phyloP scores from a whole-genome alignment of 352 stramenopile species.

The Phytophthora parvispora region DNA sequence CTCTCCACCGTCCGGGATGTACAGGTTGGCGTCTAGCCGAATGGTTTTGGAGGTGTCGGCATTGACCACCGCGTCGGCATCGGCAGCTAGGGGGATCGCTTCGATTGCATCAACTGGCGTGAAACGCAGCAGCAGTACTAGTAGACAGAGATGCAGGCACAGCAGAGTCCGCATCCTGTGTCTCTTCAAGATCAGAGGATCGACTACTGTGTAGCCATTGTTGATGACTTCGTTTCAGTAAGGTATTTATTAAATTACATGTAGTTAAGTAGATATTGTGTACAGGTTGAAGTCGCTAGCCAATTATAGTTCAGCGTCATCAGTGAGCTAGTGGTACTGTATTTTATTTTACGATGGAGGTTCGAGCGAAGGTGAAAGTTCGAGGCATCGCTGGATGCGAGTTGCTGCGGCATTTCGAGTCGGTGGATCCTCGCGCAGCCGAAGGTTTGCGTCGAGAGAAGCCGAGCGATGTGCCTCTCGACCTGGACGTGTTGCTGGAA shows the following conservation, averaged over 20 bases:
- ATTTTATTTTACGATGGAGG: constrained; percentile 24
- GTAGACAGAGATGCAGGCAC: constrained; percentile 4
- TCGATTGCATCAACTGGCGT: constrained; percentile 29
- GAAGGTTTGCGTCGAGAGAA: constrained; percentile 60
- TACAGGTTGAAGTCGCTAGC: not conserved
- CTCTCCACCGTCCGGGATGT: constrained; percentile 79
- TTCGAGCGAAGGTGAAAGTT: constrained; percentile 44
- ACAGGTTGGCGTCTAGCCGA: constrained; percentile 73
- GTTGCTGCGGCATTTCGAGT: constrained; percentile 53
- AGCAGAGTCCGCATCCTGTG: constrained; percentile 3
- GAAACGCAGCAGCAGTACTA: not conserved
- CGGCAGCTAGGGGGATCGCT: constrained; percentile 55
- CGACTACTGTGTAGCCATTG: not conserved
- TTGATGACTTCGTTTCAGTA: not conserved
- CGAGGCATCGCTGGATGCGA: constrained; percentile 52
- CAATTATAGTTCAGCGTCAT: not conserved
- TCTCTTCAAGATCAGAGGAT: not conserved
- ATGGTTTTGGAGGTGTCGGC: constrained; percentile 56
- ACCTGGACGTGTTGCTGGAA: constrained; percentile 67
- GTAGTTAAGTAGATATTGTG: not conserved
- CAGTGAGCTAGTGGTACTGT: not conserved
- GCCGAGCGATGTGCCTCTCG: constrained; percentile 6
- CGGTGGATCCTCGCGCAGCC: constrained; percentile 66
- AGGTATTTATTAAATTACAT: not conserved
- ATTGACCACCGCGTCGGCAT: constrained; percentile 63